These are phyloP conservation scores for Cyclaneusma minus DNA, from an alignment of 2,329 filamentous ascomycete species.

Conservation along the genomic window DNA sequence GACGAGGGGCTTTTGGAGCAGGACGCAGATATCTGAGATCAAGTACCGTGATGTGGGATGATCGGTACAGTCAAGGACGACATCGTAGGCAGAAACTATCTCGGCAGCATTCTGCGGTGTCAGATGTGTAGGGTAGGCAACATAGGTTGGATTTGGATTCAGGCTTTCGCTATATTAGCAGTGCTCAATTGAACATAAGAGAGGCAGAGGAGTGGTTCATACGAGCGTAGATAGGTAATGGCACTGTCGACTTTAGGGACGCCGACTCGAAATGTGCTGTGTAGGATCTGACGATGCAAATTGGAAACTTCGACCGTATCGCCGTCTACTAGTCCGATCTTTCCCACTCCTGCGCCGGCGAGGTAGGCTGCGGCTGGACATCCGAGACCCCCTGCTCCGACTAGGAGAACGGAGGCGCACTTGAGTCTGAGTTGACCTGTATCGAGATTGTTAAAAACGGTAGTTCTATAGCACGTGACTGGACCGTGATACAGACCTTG, in stretches of 20 bases:
- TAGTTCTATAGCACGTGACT: background rate
- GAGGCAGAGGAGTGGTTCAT: conserved; percentile 9
- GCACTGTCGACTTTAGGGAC: conserved; percentile 71
- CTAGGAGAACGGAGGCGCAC: conserved; percentile 55
- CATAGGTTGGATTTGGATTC: conserved; percentile 56
- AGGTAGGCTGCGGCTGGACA: conserved; percentile 90
- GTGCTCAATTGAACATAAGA: conserved; percentile 6
- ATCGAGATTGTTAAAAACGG: background rate
- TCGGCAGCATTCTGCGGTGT: conserved; percentile 49
- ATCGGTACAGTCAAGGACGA: conserved; percentile 91
- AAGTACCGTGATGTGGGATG: conserved; percentile 84
- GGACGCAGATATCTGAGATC: conserved; percentile 77
- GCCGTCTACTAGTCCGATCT: conserved; percentile 70
- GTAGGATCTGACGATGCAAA: conserved; percentile 80
- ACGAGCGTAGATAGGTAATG: conserved; percentile 40
- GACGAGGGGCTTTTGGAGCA: conserved; percentile 64
- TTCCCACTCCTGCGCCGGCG: conserved; percentile 75
- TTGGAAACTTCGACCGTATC: conserved; percentile 84
- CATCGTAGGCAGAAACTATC: conserved; percentile 57
- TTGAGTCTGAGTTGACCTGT: conserved; percentile 64
- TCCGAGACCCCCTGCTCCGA: conserved; percentile 80
- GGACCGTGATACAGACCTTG: conserved; percentile 33
- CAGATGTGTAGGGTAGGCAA: conserved; percentile 47
- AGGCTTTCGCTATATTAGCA: conserved; percentile 29
- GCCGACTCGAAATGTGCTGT: conserved; percentile 55